These are phyloP conservation scores for Hypericum androsaemum DNA, from an alignment of 345 rosid genomes.

Conservation along the genomic window DNA sequence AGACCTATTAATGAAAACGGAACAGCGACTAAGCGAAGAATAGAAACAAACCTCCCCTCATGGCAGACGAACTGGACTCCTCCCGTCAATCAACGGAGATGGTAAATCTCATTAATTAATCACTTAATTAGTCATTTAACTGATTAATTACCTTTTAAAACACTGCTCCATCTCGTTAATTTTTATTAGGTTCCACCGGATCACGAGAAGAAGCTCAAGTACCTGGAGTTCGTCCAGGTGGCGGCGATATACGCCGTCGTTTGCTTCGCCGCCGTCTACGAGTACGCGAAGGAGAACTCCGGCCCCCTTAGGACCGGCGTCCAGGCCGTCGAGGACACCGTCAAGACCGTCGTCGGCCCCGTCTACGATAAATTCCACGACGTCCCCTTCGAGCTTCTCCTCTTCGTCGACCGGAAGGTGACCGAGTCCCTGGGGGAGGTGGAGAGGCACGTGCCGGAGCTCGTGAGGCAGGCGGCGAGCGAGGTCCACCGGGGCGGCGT, in stretches of 20 bases:
- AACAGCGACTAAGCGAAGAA: too few relatives aligned
- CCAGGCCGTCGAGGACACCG: slow-evolving; percentile 48
- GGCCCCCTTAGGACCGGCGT: slow-evolving; percentile 70
- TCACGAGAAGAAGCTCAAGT: slow-evolving; percentile 34
- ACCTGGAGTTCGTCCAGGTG: slow-evolving; percentile 49
- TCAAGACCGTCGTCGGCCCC: slow-evolving; percentile 49
- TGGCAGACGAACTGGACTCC: too few relatives aligned
- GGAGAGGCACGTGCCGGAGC: slow-evolving; percentile 44
- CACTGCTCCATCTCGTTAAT: neutral
- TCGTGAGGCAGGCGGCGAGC: slow-evolving; percentile 48
- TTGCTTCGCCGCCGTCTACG: slow-evolving; percentile 42
- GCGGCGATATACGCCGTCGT: slow-evolving; percentile 33
- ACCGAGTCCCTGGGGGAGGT: slow-evolving; percentile 36
- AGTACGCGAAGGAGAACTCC: slow-evolving; percentile 59
- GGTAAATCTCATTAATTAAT: too few relatives aligned
- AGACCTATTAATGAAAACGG: too few relatives aligned
- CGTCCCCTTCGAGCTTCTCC: slow-evolving; percentile 51
- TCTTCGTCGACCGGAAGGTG: slow-evolving; percentile 65
- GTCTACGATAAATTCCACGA: slow-evolving; percentile 47
- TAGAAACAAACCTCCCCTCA: too few relatives aligned
- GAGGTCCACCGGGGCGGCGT: slow-evolving; percentile 55
- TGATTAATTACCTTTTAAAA: neutral
- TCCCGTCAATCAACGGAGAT: too few relatives aligned
- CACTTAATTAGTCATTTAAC: too few relatives aligned
- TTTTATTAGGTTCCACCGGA: slow-evolving; percentile 17